Evolutionary conservation across 495 filamentous ascomycete species (phyloP), one percentile per base, ranked within the genome.

Genomic region (Oleoguttula mirabilis): DNA sequence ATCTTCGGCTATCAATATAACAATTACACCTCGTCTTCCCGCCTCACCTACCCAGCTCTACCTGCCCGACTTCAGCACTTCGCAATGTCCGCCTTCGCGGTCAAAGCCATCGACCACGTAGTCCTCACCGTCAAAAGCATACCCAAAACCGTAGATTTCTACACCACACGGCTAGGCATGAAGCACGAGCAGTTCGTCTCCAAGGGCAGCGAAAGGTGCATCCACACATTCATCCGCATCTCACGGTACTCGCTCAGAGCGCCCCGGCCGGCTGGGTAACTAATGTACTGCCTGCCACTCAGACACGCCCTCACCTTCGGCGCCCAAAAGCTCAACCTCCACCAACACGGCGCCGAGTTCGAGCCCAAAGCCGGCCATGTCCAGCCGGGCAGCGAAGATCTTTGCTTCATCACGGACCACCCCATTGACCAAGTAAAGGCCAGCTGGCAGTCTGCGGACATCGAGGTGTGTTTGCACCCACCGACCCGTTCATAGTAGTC

Each of bases 301-400:
- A 53, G 71, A 15, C 64, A 73, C 49, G 68, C 69, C 10, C 56
- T 75, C 0, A 41, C 62, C 4, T 73, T 73, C 42, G 71, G 69
- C 11, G 52, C 32, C 3, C 68, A 73, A 34, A 73, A 75, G 43
- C 71, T 75, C 39, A 75, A 75, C 43, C 62, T 75, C 1, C 71
- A 75, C 43, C 54, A 66, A 39, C 47, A 55, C 1, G 69, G 68
- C 34, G 67, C 62, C 46, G 70, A 75, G 43, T 73, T 71, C 43
- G 69, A 72, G 44, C 71, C 70, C 11, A 73, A 71, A 50, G 70
- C 71, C 2, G 54, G 56, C 12, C 59, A 51, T 25, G 67, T 66
- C 4, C 55, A 57, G 46, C 67, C 64, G 2, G 71, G 71, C 1
- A 69, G 62, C 22, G 69, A 62, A n/a, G 71, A 75, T 51, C 35